Base-by-base conservation (phyloP, 1,139 yeast genomes). In the Yamadazyma triangularis region DNA sequence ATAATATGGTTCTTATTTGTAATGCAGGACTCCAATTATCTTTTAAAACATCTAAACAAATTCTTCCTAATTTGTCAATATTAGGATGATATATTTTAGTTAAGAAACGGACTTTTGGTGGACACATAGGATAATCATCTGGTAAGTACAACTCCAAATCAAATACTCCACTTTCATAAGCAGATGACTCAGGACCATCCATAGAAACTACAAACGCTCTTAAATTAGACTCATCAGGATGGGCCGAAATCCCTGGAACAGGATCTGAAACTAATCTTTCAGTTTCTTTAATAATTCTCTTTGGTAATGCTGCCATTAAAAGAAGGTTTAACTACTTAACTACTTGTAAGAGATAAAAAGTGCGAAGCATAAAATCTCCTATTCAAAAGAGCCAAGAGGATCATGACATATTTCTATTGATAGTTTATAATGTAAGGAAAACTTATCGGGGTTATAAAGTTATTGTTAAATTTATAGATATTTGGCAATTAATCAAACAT, bases 11-110 rank as follows among this genome's bases (percentile, higher is more conserved):
- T 55, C 97, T 73, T 44, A 91, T 91, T 56, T 91, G 97, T 40
- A 89, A 69, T 0, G 98, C 98, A 7, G 98, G 98, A n/a, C 95
- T 84, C 98, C 98, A 91, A 59, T 64, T 70, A 58, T 79, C 85
- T 60, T 91, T 91, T 53, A 91, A 70, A 27, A 91, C 96, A 56
- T 91, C 98, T 35, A 91, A 73, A 60, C 98, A 91, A 47, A 91
- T 91, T 45, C 98, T 73, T 4, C 98, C 98, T 44, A 91, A 69
- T 52, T 93, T 77, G 56, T 91, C 98, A 47, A 91, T 91, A 58
- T 91, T 91, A 27, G 98, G 98, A 52, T 91, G 98, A 57, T 91
- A 91, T 25, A 91, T 88, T 58, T 82, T 87, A 28, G 98, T 91
- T 40, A 91, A 64, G 49, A 91, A 91, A 39, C 96, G 70, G 34